phyloP scores from a whole-genome alignment of 805 yeast species.

The Sugiyamaella mastotermitis region DNA sequence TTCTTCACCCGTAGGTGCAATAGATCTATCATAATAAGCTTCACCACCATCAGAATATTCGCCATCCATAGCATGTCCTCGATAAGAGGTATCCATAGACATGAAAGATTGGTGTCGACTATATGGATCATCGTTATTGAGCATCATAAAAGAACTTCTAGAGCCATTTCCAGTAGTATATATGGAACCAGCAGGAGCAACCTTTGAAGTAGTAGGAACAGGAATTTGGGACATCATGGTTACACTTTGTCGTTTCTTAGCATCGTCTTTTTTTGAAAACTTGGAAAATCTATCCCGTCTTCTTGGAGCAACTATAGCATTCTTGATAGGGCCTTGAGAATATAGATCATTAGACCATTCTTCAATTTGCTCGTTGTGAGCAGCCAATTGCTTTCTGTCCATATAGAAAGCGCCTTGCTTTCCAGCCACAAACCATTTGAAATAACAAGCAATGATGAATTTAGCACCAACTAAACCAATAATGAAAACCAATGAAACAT shows the following conservation, averaged over 20 bases:
- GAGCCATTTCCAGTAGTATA: constrained; percentile 23
- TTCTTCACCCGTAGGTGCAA: constrained; percentile 2
- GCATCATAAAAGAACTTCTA: constrained; percentile 19
- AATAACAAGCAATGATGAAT: constrained; percentile 82
- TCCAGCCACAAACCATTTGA: constrained; percentile 74
- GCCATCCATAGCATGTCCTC: constrained; percentile 17
- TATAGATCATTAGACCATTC: constrained; percentile 73
- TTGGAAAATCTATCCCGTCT: constrained; percentile 9
- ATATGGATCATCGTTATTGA: constrained; percentile 14
- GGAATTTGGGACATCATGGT: constrained; percentile 32
- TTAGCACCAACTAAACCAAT: constrained; percentile 71
- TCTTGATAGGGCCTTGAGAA: constrained; percentile 30
- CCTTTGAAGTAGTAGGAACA: constrained; percentile 24
- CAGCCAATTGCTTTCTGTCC: constrained; percentile 50
- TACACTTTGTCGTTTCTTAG: constrained; percentile 20
- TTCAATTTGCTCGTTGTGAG: constrained; percentile 65
- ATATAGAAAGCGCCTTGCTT: constrained; percentile 72
- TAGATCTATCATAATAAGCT: constrained; percentile 2
- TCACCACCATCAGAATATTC: constrained; percentile 7
- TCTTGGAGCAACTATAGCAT: constrained; percentile 38
- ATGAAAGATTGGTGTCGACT: too few relatives aligned
- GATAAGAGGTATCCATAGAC: constrained; percentile 23
- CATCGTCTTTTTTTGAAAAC: constrained; percentile 7
- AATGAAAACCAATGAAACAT: constrained; percentile 76
- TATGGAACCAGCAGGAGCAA: constrained; percentile 29